Conservation (phyloP, 768 basidiomycete genomes). For the Tulasnella sp. region DNA sequence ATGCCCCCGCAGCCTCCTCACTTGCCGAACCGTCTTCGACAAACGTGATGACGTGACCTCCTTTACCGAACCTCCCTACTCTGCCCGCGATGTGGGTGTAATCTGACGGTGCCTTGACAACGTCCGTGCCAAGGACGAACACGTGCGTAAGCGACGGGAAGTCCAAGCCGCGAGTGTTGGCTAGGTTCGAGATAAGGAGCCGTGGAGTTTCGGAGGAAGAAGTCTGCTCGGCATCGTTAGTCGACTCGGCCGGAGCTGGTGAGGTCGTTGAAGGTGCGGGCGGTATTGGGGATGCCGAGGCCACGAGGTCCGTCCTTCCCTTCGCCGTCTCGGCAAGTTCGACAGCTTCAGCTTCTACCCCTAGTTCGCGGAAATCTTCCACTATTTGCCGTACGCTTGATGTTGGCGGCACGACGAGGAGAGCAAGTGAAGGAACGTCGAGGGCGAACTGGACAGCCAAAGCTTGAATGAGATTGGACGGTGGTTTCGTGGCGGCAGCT, state of each 20-base stretch:
- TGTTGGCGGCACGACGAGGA: conserved; percentile 24
- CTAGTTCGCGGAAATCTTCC: conserved; percentile 11
- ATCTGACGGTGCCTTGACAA: not conserved
- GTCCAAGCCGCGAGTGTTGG: conserved; percentile 22
- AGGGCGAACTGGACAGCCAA: conserved; percentile 21
- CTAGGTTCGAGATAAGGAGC: conserved; percentile 24
- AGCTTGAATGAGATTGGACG: not conserved
- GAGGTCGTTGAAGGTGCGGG: not conserved
- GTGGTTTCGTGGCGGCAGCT: not conserved
- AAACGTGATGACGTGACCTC: conserved; percentile 22
- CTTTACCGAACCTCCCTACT: conserved; percentile 23
- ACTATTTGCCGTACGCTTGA: conserved; percentile 19
- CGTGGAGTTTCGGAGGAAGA: not conserved
- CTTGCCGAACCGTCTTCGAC: not conserved
- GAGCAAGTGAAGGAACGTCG: conserved; percentile 26
- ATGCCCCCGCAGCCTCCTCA: not conserved
- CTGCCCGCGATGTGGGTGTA: conserved; percentile 25
- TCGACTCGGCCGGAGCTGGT: not conserved
- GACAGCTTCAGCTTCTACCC: conserved; percentile 12
- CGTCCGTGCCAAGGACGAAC: conserved; percentile 8
- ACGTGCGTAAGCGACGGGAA: conserved; percentile 25
- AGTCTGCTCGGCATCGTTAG: not conserved
- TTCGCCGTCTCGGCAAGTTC: conserved; percentile 12
- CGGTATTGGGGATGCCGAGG: not conserved
- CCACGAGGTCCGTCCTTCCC: conserved; percentile 7